Base-by-base conservation (phyloP, 257 asterid species). In the Solanum bulbocastanum region DNA sequence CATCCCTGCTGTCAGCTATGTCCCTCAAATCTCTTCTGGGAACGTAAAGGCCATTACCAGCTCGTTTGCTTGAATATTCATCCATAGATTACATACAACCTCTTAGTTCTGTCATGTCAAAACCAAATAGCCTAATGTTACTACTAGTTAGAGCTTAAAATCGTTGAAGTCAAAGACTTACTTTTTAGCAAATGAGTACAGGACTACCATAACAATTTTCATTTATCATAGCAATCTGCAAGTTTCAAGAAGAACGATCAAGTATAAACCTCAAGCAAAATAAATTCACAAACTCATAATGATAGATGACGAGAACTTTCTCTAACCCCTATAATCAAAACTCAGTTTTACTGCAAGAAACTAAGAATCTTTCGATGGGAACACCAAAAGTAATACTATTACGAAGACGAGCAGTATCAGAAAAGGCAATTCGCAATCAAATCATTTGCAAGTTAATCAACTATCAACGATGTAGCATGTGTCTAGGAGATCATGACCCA, bases 11-110 rank as follows among this genome's bases (percentile, higher is more conserved):
- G 1, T 87, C 40, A 33, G 91, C 44, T 52, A 87, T 85, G 85
- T 90, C 91, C 87, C 89, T 92, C 23, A 88, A 75, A 88, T 90
- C 92, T 89, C 89, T 94, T 90, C 90, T 90, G 30, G 94, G 88
- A 44, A 88, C 83, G 39, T 88, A 88, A 85, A 86, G 83, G 86
- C 92, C 91, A 30, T 87, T 81, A 30, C 44, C 83, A 65, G 90
- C 85, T 90, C 92, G 88, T 91, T 94, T 93, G 86, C 92, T 89
- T 20, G 95, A 89, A 84, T 49, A 87, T 88, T 74, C 89, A 87
- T 94, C 94, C 97, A 94, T 93, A 79, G 46, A 71, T 27, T 32
- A 86, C 83, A 35, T 36, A 46, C 88, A 49, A 72, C 60, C 69
- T 82, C 85, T 49, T 82, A 30, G n/a, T 82, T 82, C 85, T 82